A percentile compares a stretch with the other conserved stretches of the same genome.
Conservation (phyloP, 1,284 basidiomycete species). For the Athelia sp. region DNA sequence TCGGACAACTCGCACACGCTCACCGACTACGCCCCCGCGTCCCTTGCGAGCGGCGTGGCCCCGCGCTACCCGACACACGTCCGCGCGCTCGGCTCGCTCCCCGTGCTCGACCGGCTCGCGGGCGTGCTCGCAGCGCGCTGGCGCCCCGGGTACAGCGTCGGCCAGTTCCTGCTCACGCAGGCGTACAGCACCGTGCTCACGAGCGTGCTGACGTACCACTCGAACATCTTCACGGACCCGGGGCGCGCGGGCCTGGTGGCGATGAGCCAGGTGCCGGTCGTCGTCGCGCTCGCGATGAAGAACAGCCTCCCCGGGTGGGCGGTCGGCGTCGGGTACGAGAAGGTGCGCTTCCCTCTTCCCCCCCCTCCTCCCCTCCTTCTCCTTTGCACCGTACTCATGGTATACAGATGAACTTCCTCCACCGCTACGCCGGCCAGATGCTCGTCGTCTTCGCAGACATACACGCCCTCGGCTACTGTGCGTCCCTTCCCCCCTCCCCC, state of each 20-base stretch:
- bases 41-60: conserved; percentile 2
- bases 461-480: conserved; percentile 60
- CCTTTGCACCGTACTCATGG: no score
- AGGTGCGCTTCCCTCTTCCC: no score
- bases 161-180: conserved; percentile 42
- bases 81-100: conserved; percentile 30
- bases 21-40: conserved; percentile 11
- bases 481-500: conserved; percentile 21
- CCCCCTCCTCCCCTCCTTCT: no score
- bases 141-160: conserved; percentile 42
- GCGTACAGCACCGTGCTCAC: conserved; percentile 45
- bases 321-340: conserved; percentile 71
- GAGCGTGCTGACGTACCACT: conserved; percentile 46
- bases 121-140: conserved; percentile 33
- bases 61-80: conserved; percentile 40
- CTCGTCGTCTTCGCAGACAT: conserved; percentile 62
- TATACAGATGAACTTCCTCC: conserved; percentile 74
- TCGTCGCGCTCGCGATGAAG: conserved; percentile 68
- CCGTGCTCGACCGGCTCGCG: conserved; percentile 26
- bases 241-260: conserved; percentile 58
- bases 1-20: conserved; percentile 32
- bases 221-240: conserved; percentile 49
- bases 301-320: conserved; percentile 63
- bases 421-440: conserved; percentile 66
- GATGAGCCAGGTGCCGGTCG: conserved; percentile 65